Base-by-base conservation (phyloP, 345 rosid species). In the Pugionium dolabratum region DNA sequence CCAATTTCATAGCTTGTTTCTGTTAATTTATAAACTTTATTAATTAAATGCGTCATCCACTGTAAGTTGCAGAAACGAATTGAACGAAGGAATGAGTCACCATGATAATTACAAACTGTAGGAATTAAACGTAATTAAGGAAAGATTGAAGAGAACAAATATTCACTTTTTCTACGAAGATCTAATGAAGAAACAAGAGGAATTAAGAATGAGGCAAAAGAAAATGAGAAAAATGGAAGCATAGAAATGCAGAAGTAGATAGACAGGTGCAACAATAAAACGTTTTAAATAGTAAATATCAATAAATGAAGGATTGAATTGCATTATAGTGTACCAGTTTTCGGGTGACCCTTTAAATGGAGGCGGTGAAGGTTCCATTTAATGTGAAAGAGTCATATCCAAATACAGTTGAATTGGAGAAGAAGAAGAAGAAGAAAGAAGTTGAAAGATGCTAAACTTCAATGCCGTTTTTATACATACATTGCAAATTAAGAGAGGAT, bases 351-450 rank as follows among this genome's bases (percentile, higher is more conserved):
- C 73, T 59, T 18, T 69, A 69, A 69, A 59, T 69, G 66, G 73
- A 69, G 59, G 59, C 52, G 73, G 73, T 69, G 73, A 69, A 69
- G 66, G 66, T 51, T 59, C 59, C 66, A 69, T 67, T 69, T 41
- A 69, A 50, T 69, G 73, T 59, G 35, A 9, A 59, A 42, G 51
- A 69, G 65, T 48, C 66, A 49, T 7, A 32, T 40, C 50, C 26
- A 41, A 50, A 69, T 59, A 59, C 66, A 59, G 66, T 59, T 69
- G 64, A 47, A 67, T 48, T 37, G 56, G 72, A 46, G 70, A 56
- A 48, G 72, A 57, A 29, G 57, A 67, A 39, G 65, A 47, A 3
- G 54, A 56, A 30, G 10, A 18, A 18, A 18, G 18, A 18, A 18
- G 18, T 18, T 18, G 18, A n/a, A n/a, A n/a, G n/a, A n/a, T n/a